phyloP scores from a whole-genome alignment of 2,329 filamentous ascomycete species.

The Calonectria pteridis region DNA sequence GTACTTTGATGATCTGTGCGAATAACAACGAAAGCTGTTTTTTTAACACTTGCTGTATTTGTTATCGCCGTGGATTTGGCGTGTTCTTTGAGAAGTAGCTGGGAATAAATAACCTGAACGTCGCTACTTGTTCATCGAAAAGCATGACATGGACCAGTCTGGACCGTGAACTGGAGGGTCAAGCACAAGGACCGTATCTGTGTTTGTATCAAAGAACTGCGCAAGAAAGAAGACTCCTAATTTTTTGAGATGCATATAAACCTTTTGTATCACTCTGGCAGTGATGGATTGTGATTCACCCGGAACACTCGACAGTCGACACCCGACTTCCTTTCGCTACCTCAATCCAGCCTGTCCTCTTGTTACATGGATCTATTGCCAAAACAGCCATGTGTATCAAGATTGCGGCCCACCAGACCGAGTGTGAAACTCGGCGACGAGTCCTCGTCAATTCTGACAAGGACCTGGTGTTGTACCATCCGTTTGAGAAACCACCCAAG shows the following conservation, averaged over 20 bases:
- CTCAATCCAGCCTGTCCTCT: background rate
- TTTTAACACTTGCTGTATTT: background rate
- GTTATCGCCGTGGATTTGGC: background rate
- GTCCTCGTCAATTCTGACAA: background rate
- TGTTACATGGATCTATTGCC: background rate
- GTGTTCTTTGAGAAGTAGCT: background rate
- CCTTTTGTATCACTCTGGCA: background rate
- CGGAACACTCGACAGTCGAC: background rate
- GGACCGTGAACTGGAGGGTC: background rate
- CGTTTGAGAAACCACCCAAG: background rate
- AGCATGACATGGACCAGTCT: background rate
- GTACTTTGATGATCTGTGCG: background rate
- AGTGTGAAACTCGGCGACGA: constrained; percentile 6
- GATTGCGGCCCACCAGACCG: background rate
- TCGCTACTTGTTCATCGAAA: background rate
- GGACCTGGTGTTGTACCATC: background rate
- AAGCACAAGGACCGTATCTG: background rate
- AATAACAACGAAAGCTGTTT: background rate
- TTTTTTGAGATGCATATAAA: background rate
- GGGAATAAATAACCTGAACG: background rate
- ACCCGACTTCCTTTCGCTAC: background rate
- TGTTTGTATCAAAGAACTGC: background rate
- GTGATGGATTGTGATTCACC: background rate
- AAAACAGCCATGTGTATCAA: constrained; percentile 4
- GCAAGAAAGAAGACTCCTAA: background rate